Evolutionary conservation across 2,329 filamentous ascomycete genomes (phyloP).

Genomic region (Pestalotiopsis sp.): DNA sequence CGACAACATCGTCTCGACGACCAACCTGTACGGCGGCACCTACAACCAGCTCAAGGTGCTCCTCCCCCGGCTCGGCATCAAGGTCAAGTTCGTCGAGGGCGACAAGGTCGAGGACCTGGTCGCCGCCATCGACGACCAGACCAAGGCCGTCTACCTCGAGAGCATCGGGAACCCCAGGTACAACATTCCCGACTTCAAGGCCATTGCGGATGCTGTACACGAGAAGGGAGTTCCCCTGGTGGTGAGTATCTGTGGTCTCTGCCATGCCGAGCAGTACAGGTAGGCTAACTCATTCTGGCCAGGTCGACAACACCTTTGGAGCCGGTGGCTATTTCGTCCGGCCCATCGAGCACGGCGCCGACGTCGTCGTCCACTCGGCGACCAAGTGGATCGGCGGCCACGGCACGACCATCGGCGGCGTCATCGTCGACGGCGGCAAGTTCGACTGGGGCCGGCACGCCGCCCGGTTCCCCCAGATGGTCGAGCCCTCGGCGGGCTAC

Average conservation of each 20-base stretch:
- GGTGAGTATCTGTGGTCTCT: conserved; percentile 37
- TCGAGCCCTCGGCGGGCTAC: conserved; percentile 84
- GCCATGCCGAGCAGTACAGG: not conserved
- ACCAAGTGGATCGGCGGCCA: conserved; percentile 98
- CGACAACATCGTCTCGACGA: conserved; percentile 91
- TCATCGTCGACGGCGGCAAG: conserved; percentile 84
- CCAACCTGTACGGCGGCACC: conserved; percentile 90
- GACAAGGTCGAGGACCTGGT: conserved; percentile 79
- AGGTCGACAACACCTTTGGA: conserved; percentile 94
- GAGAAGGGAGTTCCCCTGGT: conserved; percentile 66
- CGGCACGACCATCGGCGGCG: conserved; percentile 85
- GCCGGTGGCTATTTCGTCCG: conserved; percentile 86
- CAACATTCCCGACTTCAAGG: conserved; percentile 89
- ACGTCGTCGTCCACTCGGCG: conserved; percentile 91
- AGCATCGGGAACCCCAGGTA: conserved; percentile 92
- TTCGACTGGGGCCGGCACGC: conserved; percentile 91
- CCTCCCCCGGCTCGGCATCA: conserved; percentile 82
- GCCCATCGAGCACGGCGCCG: conserved; percentile 86
- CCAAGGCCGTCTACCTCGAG: conserved; percentile 90
- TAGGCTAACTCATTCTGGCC: conserved; percentile 7
- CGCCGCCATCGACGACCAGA: conserved; percentile 84
- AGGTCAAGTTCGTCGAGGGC: conserved; percentile 82
- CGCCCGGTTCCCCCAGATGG: conserved; percentile 87
- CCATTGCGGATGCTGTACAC: conserved; percentile 78
- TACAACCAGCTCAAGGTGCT: conserved; percentile 97